A percentile compares a stretch with the other conserved stretches of the same genome.
Evolutionary conservation across 345 rosid genomes (phyloP).

Genomic region (Brassica cretica): DNA sequence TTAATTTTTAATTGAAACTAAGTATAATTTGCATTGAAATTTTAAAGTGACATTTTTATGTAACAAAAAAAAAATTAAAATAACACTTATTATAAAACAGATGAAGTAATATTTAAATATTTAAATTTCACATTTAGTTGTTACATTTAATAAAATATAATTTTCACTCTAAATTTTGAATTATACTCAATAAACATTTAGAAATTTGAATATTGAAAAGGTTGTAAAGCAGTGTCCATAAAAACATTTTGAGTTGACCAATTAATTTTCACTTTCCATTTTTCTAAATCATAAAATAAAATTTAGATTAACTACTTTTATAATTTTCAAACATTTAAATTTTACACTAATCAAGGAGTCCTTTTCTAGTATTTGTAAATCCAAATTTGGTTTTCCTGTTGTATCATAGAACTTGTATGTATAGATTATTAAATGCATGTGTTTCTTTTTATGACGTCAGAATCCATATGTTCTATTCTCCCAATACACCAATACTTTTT

Average conservation of each 20-base stretch:
- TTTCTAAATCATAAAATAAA: background rate
- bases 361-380: background rate
- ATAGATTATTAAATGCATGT: background rate
- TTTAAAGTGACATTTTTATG: too few relatives aligned
- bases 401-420: background rate
- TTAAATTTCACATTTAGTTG: background rate
- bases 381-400: background rate
- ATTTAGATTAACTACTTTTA: background rate
- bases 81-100: too few relatives aligned
- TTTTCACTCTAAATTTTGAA: background rate
- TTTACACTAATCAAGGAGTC: background rate
- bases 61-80: too few relatives aligned
- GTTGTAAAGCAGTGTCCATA: background rate
- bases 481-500: slow-evolving; percentile 5
- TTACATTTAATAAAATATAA: background rate
- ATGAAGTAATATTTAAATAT: background rate
- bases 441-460: background rate
- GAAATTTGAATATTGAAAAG: background rate
- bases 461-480: background rate
- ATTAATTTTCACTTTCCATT: background rate
- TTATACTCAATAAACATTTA: background rate
- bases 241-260: background rate
- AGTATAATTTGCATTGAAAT: too few relatives aligned
- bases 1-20: too few relatives aligned
- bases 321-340: background rate